These are phyloP conservation scores for Candida sanyaensis DNA, from an alignment of 1,139 yeast species.

Conservation along the genomic window DNA sequence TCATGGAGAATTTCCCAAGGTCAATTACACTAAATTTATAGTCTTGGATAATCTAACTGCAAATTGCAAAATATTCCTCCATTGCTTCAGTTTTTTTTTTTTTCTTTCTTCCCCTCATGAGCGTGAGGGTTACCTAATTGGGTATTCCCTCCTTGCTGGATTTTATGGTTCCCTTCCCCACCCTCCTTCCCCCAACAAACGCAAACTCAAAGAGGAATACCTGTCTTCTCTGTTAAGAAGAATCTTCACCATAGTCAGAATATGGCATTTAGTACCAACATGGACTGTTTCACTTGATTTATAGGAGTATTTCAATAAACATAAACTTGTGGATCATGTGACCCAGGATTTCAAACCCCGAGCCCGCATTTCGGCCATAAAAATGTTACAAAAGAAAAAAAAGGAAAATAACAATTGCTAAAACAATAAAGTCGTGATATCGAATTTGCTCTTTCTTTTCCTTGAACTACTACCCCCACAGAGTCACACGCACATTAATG, in stretches of 20 bases:
- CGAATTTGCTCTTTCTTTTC: background rate
- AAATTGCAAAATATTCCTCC: too few relatives aligned
- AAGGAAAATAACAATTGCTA: background rate
- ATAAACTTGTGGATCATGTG: background rate
- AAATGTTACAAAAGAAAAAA: background rate
- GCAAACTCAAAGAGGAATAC: too few relatives aligned
- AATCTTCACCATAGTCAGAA: too few relatives aligned
- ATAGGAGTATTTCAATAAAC: background rate
- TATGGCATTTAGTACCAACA: too few relatives aligned
- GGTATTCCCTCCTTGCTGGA: constrained; percentile 1
- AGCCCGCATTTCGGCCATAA: background rate
- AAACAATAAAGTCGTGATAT: too few relatives aligned
- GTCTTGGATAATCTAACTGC: too few relatives aligned
- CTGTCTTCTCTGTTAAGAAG: too few relatives aligned
- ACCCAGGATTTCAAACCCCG: background rate
- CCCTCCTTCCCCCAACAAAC: background rate
- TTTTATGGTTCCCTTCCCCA: too few relatives aligned
- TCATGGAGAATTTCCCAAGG: background rate
- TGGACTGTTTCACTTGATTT: too few relatives aligned
- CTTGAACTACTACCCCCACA: background rate
- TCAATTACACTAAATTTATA: background rate
- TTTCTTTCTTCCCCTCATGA: background rate
- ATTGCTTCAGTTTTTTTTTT: background rate
- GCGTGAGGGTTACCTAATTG: background rate
- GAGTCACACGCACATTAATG: background rate